phyloP scores from a whole-genome alignment of 257 asterid species.

The Solanum lignicaule region DNA sequence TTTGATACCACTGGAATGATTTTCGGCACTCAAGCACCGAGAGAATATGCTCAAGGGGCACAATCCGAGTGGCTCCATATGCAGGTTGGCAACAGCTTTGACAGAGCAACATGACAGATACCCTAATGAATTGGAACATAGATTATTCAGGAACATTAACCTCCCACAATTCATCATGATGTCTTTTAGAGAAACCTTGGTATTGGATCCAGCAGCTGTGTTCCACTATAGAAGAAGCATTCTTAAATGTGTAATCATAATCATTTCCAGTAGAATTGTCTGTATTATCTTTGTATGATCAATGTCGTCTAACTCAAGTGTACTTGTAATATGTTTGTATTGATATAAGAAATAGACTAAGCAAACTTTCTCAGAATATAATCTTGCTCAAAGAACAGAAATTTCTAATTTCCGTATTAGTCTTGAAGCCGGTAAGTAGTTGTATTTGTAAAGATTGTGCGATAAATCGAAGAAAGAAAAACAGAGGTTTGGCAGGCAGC shows the following conservation, averaged over 20 bases:
- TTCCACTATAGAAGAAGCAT: constrained; percentile 5
- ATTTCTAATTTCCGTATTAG: neutral
- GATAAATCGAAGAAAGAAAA: neutral
- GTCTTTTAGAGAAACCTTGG: constrained; percentile 2
- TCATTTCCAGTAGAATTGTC: neutral
- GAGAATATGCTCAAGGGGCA: constrained; percentile 47
- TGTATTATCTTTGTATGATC: neutral
- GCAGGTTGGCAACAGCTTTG: constrained; percentile 60
- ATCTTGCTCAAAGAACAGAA: neutral
- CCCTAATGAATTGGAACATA: neutral
- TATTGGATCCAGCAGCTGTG: neutral
- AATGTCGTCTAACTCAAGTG: neutral
- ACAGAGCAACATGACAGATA: constrained; percentile 34
- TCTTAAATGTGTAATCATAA: constrained; percentile 1
- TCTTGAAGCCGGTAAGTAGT: neutral
- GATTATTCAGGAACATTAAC: constrained; percentile 3
- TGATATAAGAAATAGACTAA: neutral
- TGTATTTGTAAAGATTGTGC: neutral
- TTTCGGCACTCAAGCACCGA: constrained; percentile 50
- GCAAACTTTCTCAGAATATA: neutral
- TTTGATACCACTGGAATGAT: constrained; percentile 54
- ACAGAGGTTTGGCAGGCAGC: neutral
- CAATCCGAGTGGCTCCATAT: constrained; percentile 81
- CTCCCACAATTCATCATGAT: constrained; percentile 8
- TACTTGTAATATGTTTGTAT: neutral